A percentile compares a stretch with the other conserved stretches of the same genome.
Conservation (phyloP, 768 basidiomycete genomes). For the Cyclocybe aegerita region DNA sequence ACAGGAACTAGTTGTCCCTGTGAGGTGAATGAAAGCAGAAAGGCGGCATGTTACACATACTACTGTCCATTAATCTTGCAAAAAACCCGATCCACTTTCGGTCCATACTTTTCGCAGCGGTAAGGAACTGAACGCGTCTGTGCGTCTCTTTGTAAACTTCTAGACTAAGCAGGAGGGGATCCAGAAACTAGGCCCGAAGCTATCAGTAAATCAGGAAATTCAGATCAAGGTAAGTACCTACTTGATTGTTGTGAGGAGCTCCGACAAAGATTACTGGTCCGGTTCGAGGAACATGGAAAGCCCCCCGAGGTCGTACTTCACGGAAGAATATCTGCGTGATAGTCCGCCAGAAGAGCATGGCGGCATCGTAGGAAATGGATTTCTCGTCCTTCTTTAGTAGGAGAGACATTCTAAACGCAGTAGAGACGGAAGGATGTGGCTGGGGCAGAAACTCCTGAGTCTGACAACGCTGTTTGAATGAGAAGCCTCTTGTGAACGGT, state of each 20-base stretch:
- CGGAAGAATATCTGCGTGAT: conserved; percentile 95
- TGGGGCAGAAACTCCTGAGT: too few relatives aligned
- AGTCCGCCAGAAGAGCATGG: conserved; percentile 81
- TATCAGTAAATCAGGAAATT: conserved; percentile 1
- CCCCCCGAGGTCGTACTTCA: conserved; percentile 90
- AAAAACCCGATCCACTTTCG: conserved; percentile 79
- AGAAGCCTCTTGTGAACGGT: too few relatives aligned
- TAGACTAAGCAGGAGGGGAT: conserved; percentile 80
- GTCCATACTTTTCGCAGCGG: conserved; percentile 88
- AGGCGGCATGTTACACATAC: conserved; percentile 42
- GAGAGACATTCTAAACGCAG: conserved; percentile 17
- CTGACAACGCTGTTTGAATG: too few relatives aligned
- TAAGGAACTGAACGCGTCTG: conserved; percentile 81
- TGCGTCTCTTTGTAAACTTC: conserved; percentile 85
- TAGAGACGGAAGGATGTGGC: background rate
- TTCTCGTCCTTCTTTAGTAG: conserved; percentile 13
- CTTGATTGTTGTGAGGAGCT: conserved; percentile 92
- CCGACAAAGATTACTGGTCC: conserved; percentile 93
- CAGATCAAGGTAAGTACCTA: conserved; percentile 23
- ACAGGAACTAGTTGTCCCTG: conserved; percentile 72
- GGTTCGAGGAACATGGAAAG: conserved; percentile 89
- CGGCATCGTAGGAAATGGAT: conserved; percentile 60
- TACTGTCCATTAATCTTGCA: conserved; percentile 81
- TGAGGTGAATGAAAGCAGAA: conserved; percentile 7
- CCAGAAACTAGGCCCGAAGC: conserved; percentile 69